These are phyloP conservation scores for Syzygium grande DNA, from an alignment of 345 rosid genomes.

Conservation along the genomic window DNA sequence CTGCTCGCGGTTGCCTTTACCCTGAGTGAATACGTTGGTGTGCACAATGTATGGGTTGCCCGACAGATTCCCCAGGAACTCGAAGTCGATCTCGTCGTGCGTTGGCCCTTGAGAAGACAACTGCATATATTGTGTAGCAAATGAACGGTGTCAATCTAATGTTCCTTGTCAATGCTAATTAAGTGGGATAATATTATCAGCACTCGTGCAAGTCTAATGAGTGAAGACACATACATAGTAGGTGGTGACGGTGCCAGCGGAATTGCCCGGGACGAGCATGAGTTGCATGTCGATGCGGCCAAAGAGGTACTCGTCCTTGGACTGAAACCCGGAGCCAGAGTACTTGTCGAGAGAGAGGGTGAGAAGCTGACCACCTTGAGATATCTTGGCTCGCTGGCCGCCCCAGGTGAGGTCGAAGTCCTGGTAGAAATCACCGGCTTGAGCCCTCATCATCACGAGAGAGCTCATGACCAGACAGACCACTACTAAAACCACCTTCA, in stretches of 20 bases:
- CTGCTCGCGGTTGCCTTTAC: slow-evolving; percentile 7
- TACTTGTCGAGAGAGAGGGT: slow-evolving; percentile 20
- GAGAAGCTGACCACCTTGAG: slow-evolving; percentile 30
- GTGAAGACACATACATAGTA: slow-evolving; percentile 27
- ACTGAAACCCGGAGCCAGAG: slow-evolving; percentile 51
- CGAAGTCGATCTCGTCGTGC: slow-evolving; percentile 7
- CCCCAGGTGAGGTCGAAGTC: slow-evolving; percentile 10
- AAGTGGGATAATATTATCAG: background rate
- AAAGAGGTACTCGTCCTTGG: slow-evolving; percentile 40
- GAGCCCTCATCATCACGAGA: background rate
- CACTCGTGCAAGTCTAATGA: background rate
- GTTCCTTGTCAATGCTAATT: background rate
- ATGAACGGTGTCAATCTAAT: background rate
- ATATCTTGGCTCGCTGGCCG: slow-evolving; percentile 33
- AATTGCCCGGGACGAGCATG: slow-evolving; percentile 46
- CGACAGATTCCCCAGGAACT: slow-evolving; percentile 6
- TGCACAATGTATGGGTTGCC: slow-evolving; percentile 4
- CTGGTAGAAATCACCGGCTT: slow-evolving; percentile 1
- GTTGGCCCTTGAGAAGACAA: slow-evolving; percentile 2
- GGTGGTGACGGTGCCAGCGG: slow-evolving; percentile 57
- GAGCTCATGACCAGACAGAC: background rate
- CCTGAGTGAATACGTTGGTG: slow-evolving; percentile 7
- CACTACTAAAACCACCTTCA: background rate
- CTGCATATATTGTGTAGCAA: background rate
- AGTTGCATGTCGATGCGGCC: slow-evolving; percentile 46